Percentiles rank a stretch among this genome's conserved stretches.
Conservation (phyloP, 352 stramenopile species). For the Vaucheria bursata region DNA sequence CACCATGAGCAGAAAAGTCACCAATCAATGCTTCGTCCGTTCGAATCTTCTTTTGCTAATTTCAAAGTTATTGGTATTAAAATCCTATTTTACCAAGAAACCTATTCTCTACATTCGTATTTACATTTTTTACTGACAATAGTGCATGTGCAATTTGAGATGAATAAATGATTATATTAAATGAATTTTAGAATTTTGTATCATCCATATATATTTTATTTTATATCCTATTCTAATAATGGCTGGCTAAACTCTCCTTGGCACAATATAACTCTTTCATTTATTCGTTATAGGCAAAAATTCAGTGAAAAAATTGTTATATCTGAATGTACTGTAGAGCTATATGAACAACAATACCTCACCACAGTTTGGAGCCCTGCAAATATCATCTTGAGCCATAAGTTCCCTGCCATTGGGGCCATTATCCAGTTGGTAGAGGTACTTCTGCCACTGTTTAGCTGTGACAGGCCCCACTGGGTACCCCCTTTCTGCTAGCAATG, state of each 20-base stretch:
- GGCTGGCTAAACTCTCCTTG: not conserved
- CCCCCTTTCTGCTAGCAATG: constrained; percentile 75
- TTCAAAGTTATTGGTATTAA: no score
- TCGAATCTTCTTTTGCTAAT: no score
- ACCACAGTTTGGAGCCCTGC: constrained; percentile 51
- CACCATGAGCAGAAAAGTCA: no score
- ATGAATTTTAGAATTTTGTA: not conserved
- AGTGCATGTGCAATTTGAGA: no score
- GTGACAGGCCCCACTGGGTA: constrained; percentile 82
- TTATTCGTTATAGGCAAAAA: not conserved
- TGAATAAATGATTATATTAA: not conserved
- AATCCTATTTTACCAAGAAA: no score
- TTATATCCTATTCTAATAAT: not conserved
- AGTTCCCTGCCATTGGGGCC: constrained; percentile 45
- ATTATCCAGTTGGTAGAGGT: constrained; percentile 53
- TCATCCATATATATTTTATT: not conserved
- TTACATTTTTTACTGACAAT: no score
- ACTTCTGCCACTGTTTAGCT: constrained; percentile 65
- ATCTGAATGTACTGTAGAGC: not conserved
- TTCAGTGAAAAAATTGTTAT: not conserved
- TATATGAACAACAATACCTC: constrained; percentile 65
- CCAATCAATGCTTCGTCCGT: no score
- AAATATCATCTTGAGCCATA: constrained; percentile 24
- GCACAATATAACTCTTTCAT: not conserved
- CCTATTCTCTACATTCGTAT: no score